phyloP scores from a whole-genome alignment of 768 basidiomycete genomes.

The Phlebiopsis gigantea region DNA sequence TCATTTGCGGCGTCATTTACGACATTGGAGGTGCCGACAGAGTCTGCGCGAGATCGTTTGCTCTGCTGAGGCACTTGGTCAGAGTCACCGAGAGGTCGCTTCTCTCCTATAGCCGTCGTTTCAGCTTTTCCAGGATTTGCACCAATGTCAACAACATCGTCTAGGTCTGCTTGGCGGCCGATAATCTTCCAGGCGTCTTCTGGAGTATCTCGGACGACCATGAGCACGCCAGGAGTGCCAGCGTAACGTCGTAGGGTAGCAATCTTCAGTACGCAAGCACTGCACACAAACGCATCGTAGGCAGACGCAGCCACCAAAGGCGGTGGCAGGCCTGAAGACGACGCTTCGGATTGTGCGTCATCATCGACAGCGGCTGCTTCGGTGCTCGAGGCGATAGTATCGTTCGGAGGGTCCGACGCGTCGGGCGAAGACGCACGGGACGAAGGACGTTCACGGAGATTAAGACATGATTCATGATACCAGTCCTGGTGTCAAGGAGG shows the following conservation, averaged over 20 bases:
- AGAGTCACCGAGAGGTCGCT: conserved; percentile 37
- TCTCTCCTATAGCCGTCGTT: conserved; percentile 22
- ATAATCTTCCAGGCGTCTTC: conserved; percentile 49
- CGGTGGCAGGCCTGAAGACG: conserved; percentile 61
- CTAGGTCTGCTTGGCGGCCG: conserved; percentile 28
- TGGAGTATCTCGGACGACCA: conserved; percentile 53
- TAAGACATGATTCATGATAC: conserved; percentile 89
- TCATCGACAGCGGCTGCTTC: conserved; percentile 30
- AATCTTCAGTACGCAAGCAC: conserved; percentile 55
- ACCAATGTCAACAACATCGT: conserved; percentile 23
- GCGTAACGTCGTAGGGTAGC: conserved; percentile 54
- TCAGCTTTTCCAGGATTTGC: neutral
- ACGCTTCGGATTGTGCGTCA: conserved; percentile 55
- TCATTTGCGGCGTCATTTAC: neutral
- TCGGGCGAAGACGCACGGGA: conserved; percentile 38
- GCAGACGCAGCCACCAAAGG: conserved; percentile 61
- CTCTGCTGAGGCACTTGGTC: conserved; percentile 30
- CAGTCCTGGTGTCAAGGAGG: conserved; percentile 55
- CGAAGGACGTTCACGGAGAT: conserved; percentile 62
- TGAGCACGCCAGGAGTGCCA: conserved; percentile 60
- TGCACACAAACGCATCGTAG: conserved; percentile 76
- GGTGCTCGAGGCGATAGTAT: conserved; percentile 3
- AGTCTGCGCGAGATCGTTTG: conserved; percentile 40
- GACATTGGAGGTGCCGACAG: neutral
- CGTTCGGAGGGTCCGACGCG: neutral